Evolutionary conservation across 148 eudicot species (phyloP).

Genomic region (Arctostaphylos glauca): DNA sequence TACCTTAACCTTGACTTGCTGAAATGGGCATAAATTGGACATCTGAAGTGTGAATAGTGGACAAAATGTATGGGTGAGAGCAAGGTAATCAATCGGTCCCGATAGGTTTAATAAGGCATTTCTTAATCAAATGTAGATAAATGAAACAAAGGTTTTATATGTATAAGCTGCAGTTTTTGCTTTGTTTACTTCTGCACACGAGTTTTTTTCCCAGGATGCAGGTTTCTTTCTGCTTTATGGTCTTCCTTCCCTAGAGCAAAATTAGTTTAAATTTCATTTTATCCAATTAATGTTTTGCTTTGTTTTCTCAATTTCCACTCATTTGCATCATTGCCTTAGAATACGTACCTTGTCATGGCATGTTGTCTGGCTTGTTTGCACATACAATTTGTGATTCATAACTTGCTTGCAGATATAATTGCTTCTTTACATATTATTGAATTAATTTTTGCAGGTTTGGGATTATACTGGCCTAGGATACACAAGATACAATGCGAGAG

Average conservation of each 20-base stretch:
- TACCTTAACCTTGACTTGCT: not conserved
- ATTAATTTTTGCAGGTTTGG: conserved; percentile 66
- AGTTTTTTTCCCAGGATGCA: not conserved
- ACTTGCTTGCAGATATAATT: not conserved
- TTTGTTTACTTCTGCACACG: not conserved
- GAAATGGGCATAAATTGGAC: not conserved
- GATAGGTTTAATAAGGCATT: not conserved
- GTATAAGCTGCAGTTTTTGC: not conserved
- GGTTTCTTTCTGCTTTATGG: not conserved
- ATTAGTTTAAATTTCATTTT: not conserved
- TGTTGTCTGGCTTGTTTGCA: not conserved
- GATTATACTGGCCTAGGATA: conserved; percentile 96
- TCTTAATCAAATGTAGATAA: not conserved
- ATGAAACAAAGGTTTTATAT: not conserved
- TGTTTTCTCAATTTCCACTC: not conserved
- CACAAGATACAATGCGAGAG: conserved; percentile 90
- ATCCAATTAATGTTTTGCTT: not conserved
- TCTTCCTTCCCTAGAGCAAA: not conserved
- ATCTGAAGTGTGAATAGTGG: not conserved
- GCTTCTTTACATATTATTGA: not conserved
- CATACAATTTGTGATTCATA: not conserved
- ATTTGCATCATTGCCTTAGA: not conserved
- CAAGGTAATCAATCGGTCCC: not conserved
- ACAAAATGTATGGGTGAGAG: not conserved
- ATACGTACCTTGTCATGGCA: not conserved